A percentile compares a stretch with the other conserved stretches of the same genome.
Conservation (phyloP, 768 basidiomycete genomes). For the Lepiota subincarnata region DNA sequence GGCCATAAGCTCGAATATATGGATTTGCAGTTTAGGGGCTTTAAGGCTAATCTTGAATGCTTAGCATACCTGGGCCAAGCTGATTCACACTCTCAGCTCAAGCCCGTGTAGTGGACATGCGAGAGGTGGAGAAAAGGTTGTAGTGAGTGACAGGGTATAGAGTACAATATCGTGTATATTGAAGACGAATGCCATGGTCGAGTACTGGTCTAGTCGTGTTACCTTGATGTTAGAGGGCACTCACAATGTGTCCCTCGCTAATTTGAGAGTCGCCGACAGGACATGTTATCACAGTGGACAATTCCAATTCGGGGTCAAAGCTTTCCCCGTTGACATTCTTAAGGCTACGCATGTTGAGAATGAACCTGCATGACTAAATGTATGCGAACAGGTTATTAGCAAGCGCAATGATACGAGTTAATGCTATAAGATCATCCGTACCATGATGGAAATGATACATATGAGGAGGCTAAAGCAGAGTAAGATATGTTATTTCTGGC, state of each 20-base stretch:
- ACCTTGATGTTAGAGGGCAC: neutral
- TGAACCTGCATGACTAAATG: neutral
- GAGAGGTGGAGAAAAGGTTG: neutral
- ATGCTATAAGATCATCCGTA: neutral
- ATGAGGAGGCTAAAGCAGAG: neutral
- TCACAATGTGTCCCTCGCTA: neutral
- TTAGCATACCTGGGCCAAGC: neutral
- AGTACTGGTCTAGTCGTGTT: no score
- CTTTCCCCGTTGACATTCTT: neutral
- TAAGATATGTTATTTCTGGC: neutral
- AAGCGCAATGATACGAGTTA: no score
- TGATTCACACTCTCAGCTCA: neutral
- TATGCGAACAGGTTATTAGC: no score
- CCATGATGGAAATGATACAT: neutral
- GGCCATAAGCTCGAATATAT: neutral
- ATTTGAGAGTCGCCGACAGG: neutral
- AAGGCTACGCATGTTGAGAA: neutral
- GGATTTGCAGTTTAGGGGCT: constrained; percentile 2
- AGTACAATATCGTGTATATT: no score
- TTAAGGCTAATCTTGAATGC: neutral
- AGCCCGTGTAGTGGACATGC: neutral
- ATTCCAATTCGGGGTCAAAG: neutral
- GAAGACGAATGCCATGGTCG: no score
- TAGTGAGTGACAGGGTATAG: no score
- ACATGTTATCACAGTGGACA: neutral